These are phyloP conservation scores for Acanthamoeba healyi DNA, from an alignment of 208 protist species.

Conservation along the genomic window DNA sequence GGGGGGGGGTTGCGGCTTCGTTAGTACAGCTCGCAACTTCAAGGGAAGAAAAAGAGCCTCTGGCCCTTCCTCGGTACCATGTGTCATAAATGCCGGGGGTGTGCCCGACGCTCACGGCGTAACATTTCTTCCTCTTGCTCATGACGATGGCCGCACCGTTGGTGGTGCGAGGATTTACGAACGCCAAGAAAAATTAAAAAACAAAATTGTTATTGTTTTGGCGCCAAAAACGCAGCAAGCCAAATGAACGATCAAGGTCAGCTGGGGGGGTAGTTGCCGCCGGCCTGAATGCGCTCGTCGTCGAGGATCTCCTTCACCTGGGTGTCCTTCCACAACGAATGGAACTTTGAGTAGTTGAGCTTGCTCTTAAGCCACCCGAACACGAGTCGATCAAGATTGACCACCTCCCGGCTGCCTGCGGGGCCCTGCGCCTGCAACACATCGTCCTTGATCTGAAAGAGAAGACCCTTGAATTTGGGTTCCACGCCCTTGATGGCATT, in stretches of 20 bases:
- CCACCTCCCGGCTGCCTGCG: not conserved
- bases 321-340: slow-evolving; percentile 57
- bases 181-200: too few relatives aligned
- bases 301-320: slow-evolving; percentile 59
- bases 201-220: too few relatives aligned
- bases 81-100: not conserved
- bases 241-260: too few relatives aligned
- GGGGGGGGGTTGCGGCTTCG: not conserved
- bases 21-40: too few relatives aligned
- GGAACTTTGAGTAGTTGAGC: slow-evolving; percentile 65
- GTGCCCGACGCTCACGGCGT: slow-evolving; percentile 16
- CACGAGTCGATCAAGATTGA: slow-evolving; percentile 29
- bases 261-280: slow-evolving; percentile 6
- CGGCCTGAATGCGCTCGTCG: slow-evolving; percentile 27
- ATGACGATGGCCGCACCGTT: too few relatives aligned
- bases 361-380: slow-evolving; percentile 68
- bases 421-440: not conserved
- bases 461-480: slow-evolving; percentile 28
- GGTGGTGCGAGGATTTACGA: too few relatives aligned
- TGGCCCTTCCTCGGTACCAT: not conserved
- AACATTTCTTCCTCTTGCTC: slow-evolving; percentile 58
- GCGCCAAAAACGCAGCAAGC: too few relatives aligned
- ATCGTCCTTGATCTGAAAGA: slow-evolving; percentile 58
- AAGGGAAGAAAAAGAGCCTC: too few relatives aligned
- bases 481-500: slow-evolving; percentile 21